These are phyloP conservation scores for Orbilia ellipsospora DNA, from an alignment of 2,329 filamentous ascomycete genomes.

Conservation along the genomic window DNA sequence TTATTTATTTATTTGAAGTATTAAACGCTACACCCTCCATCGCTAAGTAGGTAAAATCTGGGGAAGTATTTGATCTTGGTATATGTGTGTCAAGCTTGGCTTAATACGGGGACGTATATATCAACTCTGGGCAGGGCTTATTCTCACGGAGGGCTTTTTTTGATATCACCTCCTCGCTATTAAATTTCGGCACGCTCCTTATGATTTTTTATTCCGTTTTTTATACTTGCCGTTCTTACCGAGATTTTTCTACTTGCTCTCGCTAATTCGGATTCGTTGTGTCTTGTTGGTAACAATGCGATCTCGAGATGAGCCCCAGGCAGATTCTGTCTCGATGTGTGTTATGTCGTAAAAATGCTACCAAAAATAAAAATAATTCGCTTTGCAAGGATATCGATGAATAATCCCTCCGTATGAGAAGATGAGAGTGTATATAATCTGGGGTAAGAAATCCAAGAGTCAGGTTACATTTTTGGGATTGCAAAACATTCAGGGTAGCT, in stretches of 20 bases:
- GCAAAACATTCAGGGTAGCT: no score
- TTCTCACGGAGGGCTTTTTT: neutral
- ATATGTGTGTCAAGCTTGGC: neutral
- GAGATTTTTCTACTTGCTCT: neutral
- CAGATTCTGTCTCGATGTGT: neutral
- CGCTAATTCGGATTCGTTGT: neutral
- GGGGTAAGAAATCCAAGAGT: neutral
- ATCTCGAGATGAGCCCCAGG: neutral
- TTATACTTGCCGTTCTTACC: neutral
- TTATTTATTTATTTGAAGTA: no score
- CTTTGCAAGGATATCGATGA: neutral
- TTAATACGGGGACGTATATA: neutral
- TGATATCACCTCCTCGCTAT: neutral
- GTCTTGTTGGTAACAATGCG: conserved; percentile 1
- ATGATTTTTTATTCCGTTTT: neutral
- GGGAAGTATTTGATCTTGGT: neutral
- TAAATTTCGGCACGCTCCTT: neutral
- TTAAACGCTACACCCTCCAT: no score
- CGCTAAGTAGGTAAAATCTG: no score
- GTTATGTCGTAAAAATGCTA: neutral
- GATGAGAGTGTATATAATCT: neutral
- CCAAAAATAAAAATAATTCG: conserved; percentile 5
- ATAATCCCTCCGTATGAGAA: neutral
- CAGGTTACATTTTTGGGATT: no score
- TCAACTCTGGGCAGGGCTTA: no score